phyloP scores from a whole-genome alignment of 108 stramenopile species.

The Pseudonitzschia delicatissima region DNA sequence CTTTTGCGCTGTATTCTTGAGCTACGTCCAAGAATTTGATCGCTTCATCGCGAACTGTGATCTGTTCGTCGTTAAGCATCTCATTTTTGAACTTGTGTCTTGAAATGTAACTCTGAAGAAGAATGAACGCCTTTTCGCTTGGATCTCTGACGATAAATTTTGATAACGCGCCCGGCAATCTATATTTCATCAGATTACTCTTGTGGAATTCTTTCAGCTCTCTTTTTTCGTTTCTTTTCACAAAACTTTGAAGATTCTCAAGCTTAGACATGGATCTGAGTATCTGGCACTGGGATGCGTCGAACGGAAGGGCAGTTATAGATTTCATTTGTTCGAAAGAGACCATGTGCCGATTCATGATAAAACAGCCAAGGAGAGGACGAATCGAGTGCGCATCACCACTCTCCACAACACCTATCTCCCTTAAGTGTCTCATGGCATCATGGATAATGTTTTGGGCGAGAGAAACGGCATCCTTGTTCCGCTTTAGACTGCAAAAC shows the following conservation, averaged over 20 bases:
- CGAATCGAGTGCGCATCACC: slow-evolving; percentile 18
- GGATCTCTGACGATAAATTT: slow-evolving; percentile 74
- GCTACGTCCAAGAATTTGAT: slow-evolving; percentile 62
- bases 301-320: slow-evolving; percentile 61
- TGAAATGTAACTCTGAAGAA: slow-evolving; percentile 77
- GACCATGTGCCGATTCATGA: slow-evolving; percentile 79
- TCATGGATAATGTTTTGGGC: slow-evolving; percentile 3
- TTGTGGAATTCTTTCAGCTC: slow-evolving; percentile 79
- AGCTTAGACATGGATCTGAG: slow-evolving; percentile 61
- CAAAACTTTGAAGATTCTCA: slow-evolving; percentile 57
- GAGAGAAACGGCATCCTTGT: slow-evolving; percentile 14
- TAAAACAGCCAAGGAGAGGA: slow-evolving; percentile 45
- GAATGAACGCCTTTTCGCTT: slow-evolving; percentile 76
- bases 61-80: slow-evolving; percentile 72
- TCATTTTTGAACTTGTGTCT: slow-evolving; percentile 57
- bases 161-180: slow-evolving; percentile 68
- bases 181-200: slow-evolving; percentile 49
- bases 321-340: slow-evolving; percentile 66
- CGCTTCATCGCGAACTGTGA: slow-evolving; percentile 49
- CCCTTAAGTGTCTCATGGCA: slow-evolving; percentile 5
- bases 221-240: slow-evolving; percentile 78
- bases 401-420: slow-evolving; percentile 9
- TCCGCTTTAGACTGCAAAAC: slow-evolving; percentile 40
- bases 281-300: slow-evolving; percentile 55
- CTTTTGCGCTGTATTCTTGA: slow-evolving; percentile 71